A percentile compares a stretch with the other conserved stretches of the same genome.
Evolutionary conservation across 495 filamentous ascomycete genomes (phyloP).

Genomic region (Aspergillus sparsus): DNA sequence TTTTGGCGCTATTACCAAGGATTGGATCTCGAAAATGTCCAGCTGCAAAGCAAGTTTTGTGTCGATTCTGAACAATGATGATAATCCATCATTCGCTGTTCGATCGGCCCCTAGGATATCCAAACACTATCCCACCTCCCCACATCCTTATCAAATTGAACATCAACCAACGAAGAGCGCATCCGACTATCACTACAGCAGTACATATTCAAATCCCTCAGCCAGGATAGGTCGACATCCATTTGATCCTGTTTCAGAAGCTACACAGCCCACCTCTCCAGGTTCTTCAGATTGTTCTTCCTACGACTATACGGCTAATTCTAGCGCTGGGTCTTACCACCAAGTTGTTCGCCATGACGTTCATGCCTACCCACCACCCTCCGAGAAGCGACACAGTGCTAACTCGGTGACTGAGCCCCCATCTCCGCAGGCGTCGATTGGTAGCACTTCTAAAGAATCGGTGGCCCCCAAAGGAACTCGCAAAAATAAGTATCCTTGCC

Average conservation of each 20-base stretch:
- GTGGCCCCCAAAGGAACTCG: conserved; percentile 24
- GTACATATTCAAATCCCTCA: conserved; percentile 33
- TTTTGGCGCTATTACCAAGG: conserved; percentile 10
- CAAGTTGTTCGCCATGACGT: conserved; percentile 24
- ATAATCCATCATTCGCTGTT: conserved; percentile 51
- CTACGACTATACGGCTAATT: conserved; percentile 40
- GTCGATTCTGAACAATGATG: conserved; percentile 54
- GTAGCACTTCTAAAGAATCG: conserved; percentile 24
- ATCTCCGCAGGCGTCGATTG: conserved; percentile 29
- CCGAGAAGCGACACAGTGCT: conserved; percentile 32
- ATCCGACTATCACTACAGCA: conserved; percentile 26
- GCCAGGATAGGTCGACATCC: conserved; percentile 29
- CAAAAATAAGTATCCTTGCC: conserved; percentile 60
- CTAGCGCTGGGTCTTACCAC: conserved; percentile 24
- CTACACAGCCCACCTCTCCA: conserved; percentile 33
- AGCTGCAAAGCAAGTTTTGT: conserved; percentile 43
- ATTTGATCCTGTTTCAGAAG: conserved; percentile 35
- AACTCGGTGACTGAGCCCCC: conserved; percentile 32
- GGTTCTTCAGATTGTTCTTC: conserved; percentile 46
- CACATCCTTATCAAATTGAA: conserved; percentile 32
- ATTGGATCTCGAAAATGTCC: conserved; percentile 35
- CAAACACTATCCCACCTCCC: conserved; percentile 34
- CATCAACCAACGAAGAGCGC: conserved; percentile 28
- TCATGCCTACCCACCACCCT: conserved; percentile 26
- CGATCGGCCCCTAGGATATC: conserved; percentile 42